Evolutionary conservation across 495 filamentous ascomycete genomes (phyloP), one percentile per base, ranked within the genome.

Genomic region (Penicillium maclennaniae): DNA sequence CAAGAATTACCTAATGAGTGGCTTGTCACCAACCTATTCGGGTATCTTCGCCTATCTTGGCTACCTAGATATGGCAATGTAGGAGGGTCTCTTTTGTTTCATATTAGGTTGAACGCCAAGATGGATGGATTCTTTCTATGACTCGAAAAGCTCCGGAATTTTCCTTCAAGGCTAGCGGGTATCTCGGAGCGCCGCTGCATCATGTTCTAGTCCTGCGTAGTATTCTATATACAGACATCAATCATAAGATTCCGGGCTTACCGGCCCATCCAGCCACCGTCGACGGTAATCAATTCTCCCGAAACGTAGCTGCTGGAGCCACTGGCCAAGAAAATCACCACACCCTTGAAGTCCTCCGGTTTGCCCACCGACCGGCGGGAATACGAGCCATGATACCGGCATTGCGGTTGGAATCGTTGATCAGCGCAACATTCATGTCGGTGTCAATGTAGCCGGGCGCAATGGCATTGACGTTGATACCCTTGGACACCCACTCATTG

Each of bases 231-330:
- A 49, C 38, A 49, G 20, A 49, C 38, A 16, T 7, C 8, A n/a
- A 40, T 16, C 16, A 39, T 39, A 40, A 40, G 19, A 40, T 6
- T 40, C 38, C 38, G 19, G n/a, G 38, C 44, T 63, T 73, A 95
- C 75, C 90, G 75, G 7, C 89, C 89, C 91, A 96, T 95, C 90
- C 91, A 95, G 34, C 92, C 91, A 23, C 92, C 92, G 74, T 96
- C 91, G 41, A 96, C 88, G 6, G 87, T 83, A 53, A 96, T 54
- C 0, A 87, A 74, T 61, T 92, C 87, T 0, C 91, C 92, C 49
- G 79, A 87, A 10, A 97, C 87, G 75, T 96, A 96, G 25, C 69
- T 79, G 60, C 88, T 89, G 28, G 86, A 88, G 62, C 69, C 76
- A 67, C 85, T 85, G 14, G 89, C 89, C 51, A 96, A 70, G 63